Percentiles rank a stretch among this genome's conserved stretches.
Conservation (phyloP, 208 protist species). For the Leishmania mexicana region DNA sequence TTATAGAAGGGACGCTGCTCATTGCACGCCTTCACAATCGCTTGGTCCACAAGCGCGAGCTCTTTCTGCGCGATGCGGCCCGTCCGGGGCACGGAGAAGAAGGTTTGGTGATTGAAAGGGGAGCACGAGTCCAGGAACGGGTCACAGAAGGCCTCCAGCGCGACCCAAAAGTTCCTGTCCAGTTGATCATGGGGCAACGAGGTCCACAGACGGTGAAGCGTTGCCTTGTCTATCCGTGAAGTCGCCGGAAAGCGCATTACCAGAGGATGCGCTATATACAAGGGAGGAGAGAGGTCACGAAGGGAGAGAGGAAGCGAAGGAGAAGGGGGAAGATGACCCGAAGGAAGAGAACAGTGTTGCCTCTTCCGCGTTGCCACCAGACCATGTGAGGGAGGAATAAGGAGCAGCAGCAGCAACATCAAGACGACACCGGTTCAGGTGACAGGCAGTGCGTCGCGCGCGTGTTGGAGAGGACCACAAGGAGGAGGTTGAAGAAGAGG, state of each 20-base stretch:
- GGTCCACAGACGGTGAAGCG: constrained; percentile 51
- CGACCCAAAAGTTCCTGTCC: constrained; percentile 70
- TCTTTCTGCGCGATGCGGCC: constrained; percentile 44
- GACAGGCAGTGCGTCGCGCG: neutral
- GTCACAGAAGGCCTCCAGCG: constrained; percentile 56
- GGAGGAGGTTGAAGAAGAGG: neutral
- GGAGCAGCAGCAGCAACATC: neutral
- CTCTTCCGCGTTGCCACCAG: neutral
- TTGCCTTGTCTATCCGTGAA: constrained; percentile 32
- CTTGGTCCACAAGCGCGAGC: constrained; percentile 31
- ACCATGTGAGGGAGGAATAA: neutral
- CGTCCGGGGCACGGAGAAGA: constrained; percentile 45
- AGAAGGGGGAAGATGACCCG: neutral
- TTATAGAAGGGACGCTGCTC: constrained; percentile 56
- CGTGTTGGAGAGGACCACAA: neutral
- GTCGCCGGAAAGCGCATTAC: constrained; percentile 8
- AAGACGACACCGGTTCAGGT: neutral
- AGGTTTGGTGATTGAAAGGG: constrained; percentile 55
- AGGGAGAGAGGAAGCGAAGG: neutral
- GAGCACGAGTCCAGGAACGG: constrained; percentile 45
- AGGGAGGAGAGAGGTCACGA: neutral
- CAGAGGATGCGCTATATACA: neutral
- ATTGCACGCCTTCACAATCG: constrained; percentile 48
- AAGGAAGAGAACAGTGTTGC: neutral
- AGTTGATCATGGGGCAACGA: constrained; percentile 48